Evolutionary conservation across 2,329 filamentous ascomycete species (phyloP), one percentile per base, ranked within the genome.

Genomic region (Pezicula neosporulosa): DNA sequence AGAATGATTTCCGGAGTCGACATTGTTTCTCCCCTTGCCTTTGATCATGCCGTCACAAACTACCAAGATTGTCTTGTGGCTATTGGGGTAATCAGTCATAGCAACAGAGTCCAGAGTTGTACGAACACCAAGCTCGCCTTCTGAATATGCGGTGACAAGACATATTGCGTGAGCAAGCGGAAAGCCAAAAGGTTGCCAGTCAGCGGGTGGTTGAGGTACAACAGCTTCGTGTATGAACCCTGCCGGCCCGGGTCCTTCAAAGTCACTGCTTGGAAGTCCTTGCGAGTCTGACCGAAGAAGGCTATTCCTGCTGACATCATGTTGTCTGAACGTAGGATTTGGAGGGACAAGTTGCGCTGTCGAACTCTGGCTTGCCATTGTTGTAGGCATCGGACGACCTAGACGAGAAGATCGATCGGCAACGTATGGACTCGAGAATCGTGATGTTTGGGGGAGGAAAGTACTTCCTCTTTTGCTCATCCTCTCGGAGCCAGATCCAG

Each of bases 31-130:
- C 95, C 94, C 94, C 64, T 95, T 83, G 60, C 95, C 95, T 74
- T 97, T 97, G 77, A 99, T 96, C 66, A 97, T 82, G 72, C 94
- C 94, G 69, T 99, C 94, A 72, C 94, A 99, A 62, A 99, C 89
- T 63, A 97, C 89, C 54, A 99, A 80, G 61, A 99, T 94, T 27
- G 92, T 83, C 73, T 99, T 99, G 80, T 99, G 95, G 69, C 93
- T 97, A 78, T 99, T 99, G 46, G 94, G 94, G 63, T 99, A 99
- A 70, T 99, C 95, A 3, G 94, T 99, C 72, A 90, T 96, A 46
- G 93, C 94, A 66, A 99, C 87, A 1, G 94, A 99, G 72, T 99
- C 92, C 27, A 99, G 76, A 1, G 94, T 99, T 0, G 92, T 96
- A 44, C 94, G 87, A 50, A 99, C 82, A 64, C 93, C 94, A 54